A percentile compares a stretch with the other conserved stretches of the same genome.
Evolutionary conservation across 1,139 yeast genomes (phyloP).

Genomic region (Blastobotrys buckinghamii): DNA sequence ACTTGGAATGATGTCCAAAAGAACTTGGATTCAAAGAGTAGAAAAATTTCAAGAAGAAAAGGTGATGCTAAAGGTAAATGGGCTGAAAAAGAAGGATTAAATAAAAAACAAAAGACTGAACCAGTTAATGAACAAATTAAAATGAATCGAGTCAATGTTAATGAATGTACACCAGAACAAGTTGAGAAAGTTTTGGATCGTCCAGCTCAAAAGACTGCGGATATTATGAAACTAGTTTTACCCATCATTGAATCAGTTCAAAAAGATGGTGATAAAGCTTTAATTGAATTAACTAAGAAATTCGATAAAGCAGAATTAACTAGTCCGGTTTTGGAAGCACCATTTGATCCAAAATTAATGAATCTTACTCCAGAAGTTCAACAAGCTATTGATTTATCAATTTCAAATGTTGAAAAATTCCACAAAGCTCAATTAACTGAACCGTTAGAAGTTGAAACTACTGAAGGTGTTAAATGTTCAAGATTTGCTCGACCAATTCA

Average conservation of each 20-base stretch:
- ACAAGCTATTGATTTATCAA: conserved; percentile 82
- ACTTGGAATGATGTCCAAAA: conserved; percentile 72
- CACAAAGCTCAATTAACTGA: conserved; percentile 86
- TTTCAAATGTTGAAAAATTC: conserved; percentile 82
- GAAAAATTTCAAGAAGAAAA: conserved; percentile 84
- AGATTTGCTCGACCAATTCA: conserved; percentile 94
- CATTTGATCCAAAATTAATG: conserved; percentile 76
- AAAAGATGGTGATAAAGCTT: conserved; percentile 74
- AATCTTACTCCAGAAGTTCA: conserved; percentile 69
- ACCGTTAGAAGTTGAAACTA: conserved; percentile 74
- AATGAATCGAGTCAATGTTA: conserved; percentile 56
- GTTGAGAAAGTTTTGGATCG: conserved; percentile 63
- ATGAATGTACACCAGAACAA: conserved; percentile 40
- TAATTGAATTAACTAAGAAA: conserved; percentile 79
- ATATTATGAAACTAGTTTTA: conserved; percentile 83
- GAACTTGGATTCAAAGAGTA: conserved; percentile 75
- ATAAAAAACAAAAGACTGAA: conserved; percentile 13
- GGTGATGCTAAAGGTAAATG: conserved; percentile 93
- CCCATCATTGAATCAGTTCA: conserved; percentile 83
- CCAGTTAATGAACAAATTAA: conserved; percentile 36
- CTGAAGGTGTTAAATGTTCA: conserved; percentile 90
- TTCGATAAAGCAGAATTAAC: conserved; percentile 76
- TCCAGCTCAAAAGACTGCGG: conserved; percentile 87
- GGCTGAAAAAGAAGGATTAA: conserved; percentile 25
- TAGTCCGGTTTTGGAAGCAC: conserved; percentile 76